Base-by-base conservation (phyloP, 2,329 filamentous ascomycete species). In the Zalaria sp. region DNA sequence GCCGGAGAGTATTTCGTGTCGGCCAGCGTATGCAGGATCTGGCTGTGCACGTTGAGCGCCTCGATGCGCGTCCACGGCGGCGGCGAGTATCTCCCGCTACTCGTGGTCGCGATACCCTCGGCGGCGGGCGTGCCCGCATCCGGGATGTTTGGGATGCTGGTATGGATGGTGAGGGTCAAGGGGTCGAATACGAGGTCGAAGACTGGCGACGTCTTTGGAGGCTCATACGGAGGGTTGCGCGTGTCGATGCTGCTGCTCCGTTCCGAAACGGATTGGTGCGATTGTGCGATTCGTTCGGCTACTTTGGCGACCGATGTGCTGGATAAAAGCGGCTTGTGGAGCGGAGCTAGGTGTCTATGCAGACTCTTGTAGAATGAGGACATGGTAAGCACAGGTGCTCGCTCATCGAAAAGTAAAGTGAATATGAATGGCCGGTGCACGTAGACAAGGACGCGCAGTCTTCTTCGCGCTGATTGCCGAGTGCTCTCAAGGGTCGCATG, bases 361-460 rank as follows among this genome's bases (percentile, higher is more conserved):
- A 77, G 51, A 42, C 68, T 61, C 39, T 58, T 60, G 53, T 69
- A 71, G 53, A 70, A 69, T 7, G 56, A 53, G 2, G 60, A 50
- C 5, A 66, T 57, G 31, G 52, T 56, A 11, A 72, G 55, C 2
- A 75, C 73, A 41, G 74, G 68, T 5, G 80, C 79, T 37, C 68
- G 67, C 35, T 72, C 63, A 38, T 72, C 62, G 57, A 89, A 89
- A 3, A 91, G 65, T 46, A 91, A 80, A 1, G 79, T 74, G 56
- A 83, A 88, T 38, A 89, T 73, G 59, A 89, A 89, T 0, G 84
- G 84, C 25, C 72, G 73, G 56, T 79, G 66, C 37, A 80, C 73
- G 54, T 87, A 88, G 39, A 87, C 72, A 5, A 87, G 72, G 1
- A 84, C 79, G 1, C 79, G 74, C 35, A 87, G 58, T 32, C 29